Conservation (phyloP, 306 rosid species). For the Cicer arietinum region DNA sequence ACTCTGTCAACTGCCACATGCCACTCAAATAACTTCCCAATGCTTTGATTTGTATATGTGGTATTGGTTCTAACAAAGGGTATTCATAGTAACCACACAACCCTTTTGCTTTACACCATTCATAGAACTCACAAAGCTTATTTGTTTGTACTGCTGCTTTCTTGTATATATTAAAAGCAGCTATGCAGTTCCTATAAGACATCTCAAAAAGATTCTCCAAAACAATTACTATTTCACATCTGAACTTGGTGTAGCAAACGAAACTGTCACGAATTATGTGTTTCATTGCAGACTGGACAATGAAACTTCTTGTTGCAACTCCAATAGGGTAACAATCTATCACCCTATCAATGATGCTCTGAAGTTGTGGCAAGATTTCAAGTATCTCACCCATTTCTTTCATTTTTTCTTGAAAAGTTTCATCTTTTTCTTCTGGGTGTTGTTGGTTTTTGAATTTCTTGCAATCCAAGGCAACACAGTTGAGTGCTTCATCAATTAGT, state of each 20-base stretch:
- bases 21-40: slow-evolving; percentile 60
- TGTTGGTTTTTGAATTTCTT: neutral
- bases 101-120: slow-evolving; percentile 60
- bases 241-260: slow-evolving; percentile 51
- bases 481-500: slow-evolving; percentile 64
- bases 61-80: slow-evolving; percentile 65
- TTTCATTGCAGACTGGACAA: slow-evolving; percentile 62
- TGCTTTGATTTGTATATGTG: slow-evolving; percentile 59
- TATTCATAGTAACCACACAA: slow-evolving; percentile 65
- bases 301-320: slow-evolving; percentile 45
- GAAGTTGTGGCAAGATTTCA: slow-evolving; percentile 70
- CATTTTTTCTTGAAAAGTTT: slow-evolving; percentile 51
- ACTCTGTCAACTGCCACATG: slow-evolving; percentile 75
- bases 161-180: slow-evolving; percentile 67
- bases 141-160: slow-evolving; percentile 65
- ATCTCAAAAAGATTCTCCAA: slow-evolving; percentile 67
- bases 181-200: slow-evolving; percentile 58
- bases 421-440: neutral
- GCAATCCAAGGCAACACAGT: slow-evolving; percentile 47
- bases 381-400: slow-evolving; percentile 55
- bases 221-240: slow-evolving; percentile 52
- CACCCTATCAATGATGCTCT: slow-evolving; percentile 62
- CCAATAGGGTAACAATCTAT: slow-evolving; percentile 70
- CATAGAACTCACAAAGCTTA: slow-evolving; percentile 65
- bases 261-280: slow-evolving; percentile 68